Evolutionary conservation across 768 basidiomycete genomes (phyloP).

Genomic region (Tulasnella sp.): DNA sequence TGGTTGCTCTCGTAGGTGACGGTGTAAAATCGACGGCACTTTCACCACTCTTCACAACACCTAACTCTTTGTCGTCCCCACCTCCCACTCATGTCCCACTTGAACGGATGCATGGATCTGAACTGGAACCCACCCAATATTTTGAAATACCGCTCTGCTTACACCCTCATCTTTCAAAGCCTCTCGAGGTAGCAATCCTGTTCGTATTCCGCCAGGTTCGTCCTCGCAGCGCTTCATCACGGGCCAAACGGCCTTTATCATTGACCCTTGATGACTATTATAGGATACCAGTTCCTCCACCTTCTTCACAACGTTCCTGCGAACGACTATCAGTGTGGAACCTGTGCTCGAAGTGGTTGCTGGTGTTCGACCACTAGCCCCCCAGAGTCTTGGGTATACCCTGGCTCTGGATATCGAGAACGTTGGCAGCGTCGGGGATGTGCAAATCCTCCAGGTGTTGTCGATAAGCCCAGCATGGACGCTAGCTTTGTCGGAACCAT

Average conservation of each 20-base stretch:
- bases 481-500: slow-evolving; percentile 31
- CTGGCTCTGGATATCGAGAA: slow-evolving; percentile 37
- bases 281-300: slow-evolving; percentile 9
- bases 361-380: slow-evolving; percentile 36
- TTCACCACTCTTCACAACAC: slow-evolving; percentile 34
- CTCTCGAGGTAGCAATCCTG: slow-evolving; percentile 45
- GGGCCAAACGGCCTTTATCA: not conserved
- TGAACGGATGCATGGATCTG: slow-evolving; percentile 21
- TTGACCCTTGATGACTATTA: slow-evolving; percentile 6
- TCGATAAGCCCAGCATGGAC: slow-evolving; percentile 62
- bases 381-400: slow-evolving; percentile 11
- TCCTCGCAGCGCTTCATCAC: not conserved
- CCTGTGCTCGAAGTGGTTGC: slow-evolving; percentile 46
- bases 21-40: not conserved
- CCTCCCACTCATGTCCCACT: slow-evolving; percentile 40
- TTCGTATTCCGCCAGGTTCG: slow-evolving; percentile 56
- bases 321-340: slow-evolving; percentile 46
- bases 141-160: slow-evolving; percentile 42
- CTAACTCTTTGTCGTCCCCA: slow-evolving; percentile 42
- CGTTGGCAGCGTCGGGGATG: slow-evolving; percentile 29
- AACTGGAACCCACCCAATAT: slow-evolving; percentile 38
- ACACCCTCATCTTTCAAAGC: slow-evolving; percentile 39
- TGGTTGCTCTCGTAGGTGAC: not conserved
- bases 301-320: slow-evolving; percentile 50
- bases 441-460: slow-evolving; percentile 47